Evolutionary conservation across 2,329 filamentous ascomycete species (phyloP).

Genomic region (Erysiphe neolycopersici): DNA sequence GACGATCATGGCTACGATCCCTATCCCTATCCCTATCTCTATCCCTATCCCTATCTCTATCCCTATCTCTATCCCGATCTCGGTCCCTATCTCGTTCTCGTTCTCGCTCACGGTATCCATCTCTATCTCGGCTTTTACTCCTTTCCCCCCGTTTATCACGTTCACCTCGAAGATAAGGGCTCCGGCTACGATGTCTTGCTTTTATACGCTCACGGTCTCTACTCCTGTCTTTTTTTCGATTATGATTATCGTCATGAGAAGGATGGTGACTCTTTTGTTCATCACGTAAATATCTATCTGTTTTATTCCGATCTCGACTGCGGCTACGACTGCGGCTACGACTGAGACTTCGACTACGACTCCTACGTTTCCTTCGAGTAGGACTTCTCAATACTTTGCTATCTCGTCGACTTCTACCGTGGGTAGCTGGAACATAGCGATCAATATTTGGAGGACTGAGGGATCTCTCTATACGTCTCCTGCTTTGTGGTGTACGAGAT

Average conservation of each 20-base stretch:
- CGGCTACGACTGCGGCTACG: constrained; percentile 5
- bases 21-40: constrained; percentile 2
- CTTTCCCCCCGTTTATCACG: constrained; percentile 4
- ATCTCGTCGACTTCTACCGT: constrained; percentile 6
- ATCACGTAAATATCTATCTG: constrained; percentile 1
- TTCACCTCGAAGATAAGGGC: constrained; percentile 3
- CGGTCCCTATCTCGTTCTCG: constrained; percentile 8
- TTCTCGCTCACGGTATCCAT: constrained; percentile 7
- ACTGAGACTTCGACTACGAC: constrained; percentile 7
- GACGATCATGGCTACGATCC: constrained; percentile 1
- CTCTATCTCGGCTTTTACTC: constrained; percentile 1
- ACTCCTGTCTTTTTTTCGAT: constrained; percentile 4
- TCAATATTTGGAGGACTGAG: constrained; percentile 13
- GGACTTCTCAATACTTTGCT: constrained; percentile 6
- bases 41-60: constrained; percentile 7
- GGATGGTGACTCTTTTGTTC: constrained; percentile 6
- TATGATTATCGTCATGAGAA: constrained; percentile 4
- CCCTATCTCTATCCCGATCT: constrained; percentile 8
- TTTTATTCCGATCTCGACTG: constrained; percentile 2
- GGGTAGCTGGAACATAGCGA: constrained; percentile 12
- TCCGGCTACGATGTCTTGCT: constrained; percentile 6
- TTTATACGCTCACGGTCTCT: constrained; percentile 4
- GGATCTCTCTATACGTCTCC: constrained; percentile 11
- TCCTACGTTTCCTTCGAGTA: constrained; percentile 8
- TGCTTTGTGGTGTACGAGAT: constrained; percentile 6